These are phyloP conservation scores for Rhododendron simsii DNA, from an alignment of 148 eudicot genomes.

Conservation along the genomic window DNA sequence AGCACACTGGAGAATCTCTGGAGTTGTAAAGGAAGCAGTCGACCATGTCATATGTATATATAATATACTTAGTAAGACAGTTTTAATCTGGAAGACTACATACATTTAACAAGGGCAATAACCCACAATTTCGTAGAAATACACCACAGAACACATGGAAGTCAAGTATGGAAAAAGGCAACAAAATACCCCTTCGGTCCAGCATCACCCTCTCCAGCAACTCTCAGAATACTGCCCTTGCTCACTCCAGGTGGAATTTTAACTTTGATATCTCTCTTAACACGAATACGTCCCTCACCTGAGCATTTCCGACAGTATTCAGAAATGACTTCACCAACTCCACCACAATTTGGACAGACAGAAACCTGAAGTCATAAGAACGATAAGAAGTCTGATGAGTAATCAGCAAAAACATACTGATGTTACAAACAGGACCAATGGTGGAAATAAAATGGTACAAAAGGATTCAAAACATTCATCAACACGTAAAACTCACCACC, in stretches of 20 bases:
- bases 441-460: not conserved
- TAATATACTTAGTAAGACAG: not conserved
- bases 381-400: not conserved
- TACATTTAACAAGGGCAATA: not conserved
- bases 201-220: conserved; percentile 98
- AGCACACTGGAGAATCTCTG: not conserved
- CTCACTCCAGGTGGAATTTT: conserved; percentile 98
- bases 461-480: not conserved
- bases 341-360: conserved; percentile 94
- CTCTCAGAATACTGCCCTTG: conserved; percentile 94
- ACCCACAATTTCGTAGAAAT: not conserved
- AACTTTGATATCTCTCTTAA: conserved; percentile 86
- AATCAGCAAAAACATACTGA: not conserved
- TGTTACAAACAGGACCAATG: not conserved
- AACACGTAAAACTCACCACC: not conserved
- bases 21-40: not conserved
- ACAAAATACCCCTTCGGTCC: conserved; percentile 87
- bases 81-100: not conserved
- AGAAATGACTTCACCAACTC: conserved; percentile 90
- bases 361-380: conserved; percentile 55
- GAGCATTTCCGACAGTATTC: conserved; percentile 90
- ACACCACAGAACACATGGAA: conserved; percentile 1
- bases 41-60: not conserved
- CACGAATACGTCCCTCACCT: conserved; percentile 86
- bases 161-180: not conserved